Conservation (phyloP, 225 moss, liverwort and hornwort species). For the Sphagnum tenellum region DNA sequence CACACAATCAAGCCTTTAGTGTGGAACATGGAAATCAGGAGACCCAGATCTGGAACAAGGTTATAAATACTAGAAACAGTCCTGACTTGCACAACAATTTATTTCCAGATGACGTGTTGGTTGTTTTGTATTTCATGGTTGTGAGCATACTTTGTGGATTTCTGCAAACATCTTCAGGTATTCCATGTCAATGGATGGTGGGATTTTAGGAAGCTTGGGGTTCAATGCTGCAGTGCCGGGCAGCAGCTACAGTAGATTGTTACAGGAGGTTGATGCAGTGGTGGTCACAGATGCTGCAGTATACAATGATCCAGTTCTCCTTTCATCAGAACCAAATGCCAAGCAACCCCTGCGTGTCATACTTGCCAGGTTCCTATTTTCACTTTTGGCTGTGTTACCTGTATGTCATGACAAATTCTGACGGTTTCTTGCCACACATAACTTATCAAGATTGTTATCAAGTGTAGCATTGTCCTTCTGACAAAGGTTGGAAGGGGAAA, state of each 20-base stretch:
- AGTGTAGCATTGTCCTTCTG: too few species aligned
- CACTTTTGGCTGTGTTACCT: too few species aligned
- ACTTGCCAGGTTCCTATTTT: slow-evolving; percentile 38
- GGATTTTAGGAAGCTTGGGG: slow-evolving; percentile 40
- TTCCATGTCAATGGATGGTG: slow-evolving; percentile 82
- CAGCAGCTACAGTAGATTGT: slow-evolving; percentile 51
- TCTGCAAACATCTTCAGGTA: slow-evolving; percentile 38
- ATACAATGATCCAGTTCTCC: slow-evolving; percentile 49
- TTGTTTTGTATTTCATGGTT: background rate
- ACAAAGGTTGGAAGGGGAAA: too few species aligned
- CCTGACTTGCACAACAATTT: background rate
- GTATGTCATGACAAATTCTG: too few species aligned
- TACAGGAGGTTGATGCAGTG: slow-evolving; percentile 87
- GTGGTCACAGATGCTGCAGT: slow-evolving; percentile 60
- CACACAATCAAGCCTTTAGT: too few species aligned
- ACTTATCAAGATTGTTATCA: too few species aligned
- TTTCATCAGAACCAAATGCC: slow-evolving; percentile 68
- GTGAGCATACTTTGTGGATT: background rate
- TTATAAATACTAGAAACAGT: background rate
- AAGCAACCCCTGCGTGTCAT: slow-evolving; percentile 85
- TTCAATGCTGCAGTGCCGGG: slow-evolving; percentile 28
- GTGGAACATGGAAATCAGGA: too few species aligned
- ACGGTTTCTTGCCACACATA: too few species aligned
- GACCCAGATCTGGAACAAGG: background rate
- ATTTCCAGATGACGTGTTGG: background rate